Conservation (phyloP, 257 asterid genomes). For the Plantago elongata region DNA sequence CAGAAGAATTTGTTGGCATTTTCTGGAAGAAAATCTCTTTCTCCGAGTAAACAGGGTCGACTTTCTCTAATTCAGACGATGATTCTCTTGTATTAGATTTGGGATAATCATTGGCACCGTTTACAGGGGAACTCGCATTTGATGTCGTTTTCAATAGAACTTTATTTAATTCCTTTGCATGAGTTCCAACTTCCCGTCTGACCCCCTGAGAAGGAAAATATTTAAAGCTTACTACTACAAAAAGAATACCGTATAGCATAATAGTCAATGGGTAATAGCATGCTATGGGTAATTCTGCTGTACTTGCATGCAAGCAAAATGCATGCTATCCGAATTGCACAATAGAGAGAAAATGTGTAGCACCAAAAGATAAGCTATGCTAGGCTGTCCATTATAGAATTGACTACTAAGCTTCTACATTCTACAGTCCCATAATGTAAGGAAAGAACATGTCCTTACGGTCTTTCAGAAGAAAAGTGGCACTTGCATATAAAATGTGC, state of each 20-base stretch:
- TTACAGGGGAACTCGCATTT: slow-evolving; percentile 28
- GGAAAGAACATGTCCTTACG: not conserved
- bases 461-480: slow-evolving; percentile 1
- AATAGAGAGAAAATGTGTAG: too few species aligned
- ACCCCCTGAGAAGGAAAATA: slow-evolving; percentile 62
- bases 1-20: slow-evolving; percentile 26
- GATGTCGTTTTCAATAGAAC: slow-evolving; percentile 31
- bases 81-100: slow-evolving; percentile 33
- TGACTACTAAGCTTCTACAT: not conserved
- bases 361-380: too few species aligned
- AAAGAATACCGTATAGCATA: slow-evolving; percentile 1
- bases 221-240: slow-evolving; percentile 14
- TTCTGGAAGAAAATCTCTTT: slow-evolving; percentile 27
- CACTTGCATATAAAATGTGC: not conserved
- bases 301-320: too few species aligned
- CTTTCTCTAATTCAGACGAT: slow-evolving; percentile 25
- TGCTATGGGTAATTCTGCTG: too few species aligned
- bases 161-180: slow-evolving; percentile 65
- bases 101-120: slow-evolving; percentile 24
- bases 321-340: too few species aligned
- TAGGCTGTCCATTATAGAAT: too few species aligned
- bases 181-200: slow-evolving; percentile 88
- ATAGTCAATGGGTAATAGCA: too few species aligned
- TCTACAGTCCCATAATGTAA: not conserved
- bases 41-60: slow-evolving; percentile 26